Base-by-base conservation (phyloP, 2,329 filamentous ascomycete genomes). In the Trichoderma brevicompactum region DNA sequence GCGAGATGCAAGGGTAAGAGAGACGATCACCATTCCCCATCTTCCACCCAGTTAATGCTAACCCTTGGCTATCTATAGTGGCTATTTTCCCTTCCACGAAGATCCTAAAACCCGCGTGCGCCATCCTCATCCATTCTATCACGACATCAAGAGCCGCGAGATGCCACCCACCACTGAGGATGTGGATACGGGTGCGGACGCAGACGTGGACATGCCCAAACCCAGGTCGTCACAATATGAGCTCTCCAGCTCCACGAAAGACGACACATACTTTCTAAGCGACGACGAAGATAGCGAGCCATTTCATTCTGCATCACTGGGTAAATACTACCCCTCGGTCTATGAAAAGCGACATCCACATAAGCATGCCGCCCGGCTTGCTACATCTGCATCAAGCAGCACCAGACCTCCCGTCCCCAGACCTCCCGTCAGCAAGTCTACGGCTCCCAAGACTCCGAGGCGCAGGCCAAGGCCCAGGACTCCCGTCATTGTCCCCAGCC, bases 301-400 rank as follows among this genome's bases (percentile, higher is more conserved):
- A 10, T 53, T 50, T 36, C 32, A 41, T 17, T 74, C 79, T 4
- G 74, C 86, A 38, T 83, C 85, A 0, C 78, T 87, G 75, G 86
- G 86, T 28, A 88, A 88, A 74, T 89, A 88, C 70, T 87, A 88
- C 66, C 86, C 86, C 0, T 82, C 84, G 32, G 88, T 88, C 74
- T 88, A 87, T 70, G 83, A 86, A 69, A 78, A 76, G 34, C 58
- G 66, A 10, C 64, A 70, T 9, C 38, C 41, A 6, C 68, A 72
- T 23, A 55, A 71, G 43, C 69, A 65, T 40, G 40, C 28, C 13
- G n/a, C n/a, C 66, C 68, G n/a, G 68, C 38, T 49, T 1, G 46
- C 50, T 13, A 23, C 23, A 23, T 12, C 48, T 17, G 15, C 43
- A 43, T 10, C 48, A 44, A 71, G 49, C 64, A 75, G 58, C 70